Evolutionary conservation across 2,329 filamentous ascomycete species (phyloP), one percentile per base, ranked within the genome.

Genomic region (Polychaeton citri): DNA sequence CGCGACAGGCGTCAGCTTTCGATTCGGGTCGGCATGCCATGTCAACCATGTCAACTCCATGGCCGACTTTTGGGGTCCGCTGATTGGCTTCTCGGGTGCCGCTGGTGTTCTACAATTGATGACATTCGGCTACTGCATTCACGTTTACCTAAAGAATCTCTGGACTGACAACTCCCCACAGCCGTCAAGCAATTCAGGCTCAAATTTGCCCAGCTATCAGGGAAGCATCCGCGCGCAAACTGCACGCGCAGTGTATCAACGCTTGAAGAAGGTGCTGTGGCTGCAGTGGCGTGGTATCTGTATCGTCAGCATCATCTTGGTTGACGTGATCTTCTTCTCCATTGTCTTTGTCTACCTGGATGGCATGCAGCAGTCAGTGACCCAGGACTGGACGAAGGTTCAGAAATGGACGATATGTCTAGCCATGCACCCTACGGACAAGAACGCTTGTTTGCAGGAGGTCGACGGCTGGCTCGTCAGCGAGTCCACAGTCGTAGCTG

Each of bases 251-350:
- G 84, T 92, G 2, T 95, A 92, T 55, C 78, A 82, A 43, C 77
- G 90, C 48, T 74, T 98, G 24, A 77, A 78, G 44, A 80, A 86
- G 46, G 86, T 96, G 13, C 72, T 98, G 24, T 76, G 82, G 54
- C 73, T 96, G 3, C 90, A 98, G 59, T 98, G 90, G 90, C 75
- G 88, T 48, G 88, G 87, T 31, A 88, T 95, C 41, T 74, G 77
- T 30, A 83, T 96, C 41, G 86, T 95, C 10, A 66, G 92, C 35
- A 80, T 95, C 54, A 93, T 96, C 47, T 73, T 95, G 39, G 73
- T 76, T 40, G 87, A 96, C 55, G 85, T 96, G 43, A 77, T 95
- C 50, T 94, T 94, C 68, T 95, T 96, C 60, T 79, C 87, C 2
- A 68, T 94, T 32, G 72, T 94, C 37, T 96, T 96, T 54, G 79